Evolutionary conservation across 2,329 filamentous ascomycete species (phyloP).

Genomic region (Orbilia brochopaga): DNA sequence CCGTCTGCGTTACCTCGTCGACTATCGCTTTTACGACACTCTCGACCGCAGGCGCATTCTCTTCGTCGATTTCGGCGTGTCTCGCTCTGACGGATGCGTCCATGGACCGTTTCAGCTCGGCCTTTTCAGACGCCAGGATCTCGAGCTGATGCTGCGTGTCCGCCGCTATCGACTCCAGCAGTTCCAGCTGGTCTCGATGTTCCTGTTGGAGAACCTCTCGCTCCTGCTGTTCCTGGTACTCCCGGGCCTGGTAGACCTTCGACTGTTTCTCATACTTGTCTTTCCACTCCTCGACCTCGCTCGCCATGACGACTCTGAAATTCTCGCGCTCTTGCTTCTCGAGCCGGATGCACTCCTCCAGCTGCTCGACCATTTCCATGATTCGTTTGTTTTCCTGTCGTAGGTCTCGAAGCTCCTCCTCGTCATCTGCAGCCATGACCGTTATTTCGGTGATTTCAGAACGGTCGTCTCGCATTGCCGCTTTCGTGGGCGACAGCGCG

Average conservation of each 20-base stretch:
- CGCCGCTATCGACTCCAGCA: constrained; percentile 48
- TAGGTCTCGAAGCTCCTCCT: constrained; percentile 41
- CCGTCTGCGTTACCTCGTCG: constrained; percentile 15
- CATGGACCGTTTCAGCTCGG: constrained; percentile 46
- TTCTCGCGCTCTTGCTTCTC: constrained; percentile 48
- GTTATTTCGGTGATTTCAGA: constrained; percentile 64
- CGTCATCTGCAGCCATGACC: constrained; percentile 50
- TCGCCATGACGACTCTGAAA: constrained; percentile 28
- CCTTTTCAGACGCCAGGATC: constrained; percentile 41
- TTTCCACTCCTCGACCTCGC: constrained; percentile 42
- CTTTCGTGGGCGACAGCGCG: constrained; percentile 30
- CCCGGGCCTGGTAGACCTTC: constrained; percentile 27
- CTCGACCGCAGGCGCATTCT: constrained; percentile 24
- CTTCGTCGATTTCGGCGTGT: constrained; percentile 37
- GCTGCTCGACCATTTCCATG: constrained; percentile 47
- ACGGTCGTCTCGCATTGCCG: constrained; percentile 68
- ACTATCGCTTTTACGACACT: constrained; percentile 28
- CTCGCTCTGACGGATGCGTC: constrained; percentile 23
- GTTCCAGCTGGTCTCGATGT: constrained; percentile 43
- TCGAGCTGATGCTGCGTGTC: constrained; percentile 49
- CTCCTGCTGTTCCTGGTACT: constrained; percentile 42
- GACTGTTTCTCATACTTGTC: constrained; percentile 36
- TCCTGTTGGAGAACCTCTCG: constrained; percentile 44
- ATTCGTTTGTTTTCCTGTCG: constrained; percentile 45
- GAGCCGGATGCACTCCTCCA: constrained; percentile 44